Conservation (phyloP, 2,329 filamentous ascomycete species). For the Diplodia corticola region DNA sequence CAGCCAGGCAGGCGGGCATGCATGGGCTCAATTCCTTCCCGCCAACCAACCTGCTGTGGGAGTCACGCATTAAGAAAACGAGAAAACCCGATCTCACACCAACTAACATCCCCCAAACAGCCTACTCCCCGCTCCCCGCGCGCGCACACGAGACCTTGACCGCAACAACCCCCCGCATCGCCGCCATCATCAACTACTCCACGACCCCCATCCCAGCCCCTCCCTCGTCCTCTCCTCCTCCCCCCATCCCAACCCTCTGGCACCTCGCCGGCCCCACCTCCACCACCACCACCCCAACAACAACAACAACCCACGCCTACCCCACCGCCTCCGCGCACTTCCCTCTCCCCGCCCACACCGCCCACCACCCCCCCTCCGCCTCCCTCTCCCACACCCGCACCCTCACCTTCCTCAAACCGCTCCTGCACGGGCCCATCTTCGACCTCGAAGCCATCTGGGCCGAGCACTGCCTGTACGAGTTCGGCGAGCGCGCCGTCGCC, state of each 20-base stretch:
- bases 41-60: no score
- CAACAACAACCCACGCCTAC: constrained; percentile 6
- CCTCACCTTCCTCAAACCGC: constrained; percentile 64
- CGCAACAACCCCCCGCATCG: not conserved
- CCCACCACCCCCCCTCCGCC: constrained; percentile 57
- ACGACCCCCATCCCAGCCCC: not conserved
- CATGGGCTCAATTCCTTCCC: no score
- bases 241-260: not conserved
- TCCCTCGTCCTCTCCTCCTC: no score
- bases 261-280: not conserved
- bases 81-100: not conserved
- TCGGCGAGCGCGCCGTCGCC: constrained; percentile 66
- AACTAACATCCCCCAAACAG: not conserved
- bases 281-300: not conserved
- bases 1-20: no score
- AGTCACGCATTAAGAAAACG: no score
- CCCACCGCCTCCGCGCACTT: constrained; percentile 35
- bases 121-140: not conserved
- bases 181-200: constrained; percentile 7
- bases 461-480: constrained; percentile 72
- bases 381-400: constrained; percentile 66
- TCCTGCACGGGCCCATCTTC: constrained; percentile 65
- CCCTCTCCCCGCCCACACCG: constrained; percentile 51
- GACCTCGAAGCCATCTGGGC: constrained; percentile 79
- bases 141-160: not conserved